phyloP scores from a whole-genome alignment of 75 land plant species.

The Cupressus sempervirens region DNA sequence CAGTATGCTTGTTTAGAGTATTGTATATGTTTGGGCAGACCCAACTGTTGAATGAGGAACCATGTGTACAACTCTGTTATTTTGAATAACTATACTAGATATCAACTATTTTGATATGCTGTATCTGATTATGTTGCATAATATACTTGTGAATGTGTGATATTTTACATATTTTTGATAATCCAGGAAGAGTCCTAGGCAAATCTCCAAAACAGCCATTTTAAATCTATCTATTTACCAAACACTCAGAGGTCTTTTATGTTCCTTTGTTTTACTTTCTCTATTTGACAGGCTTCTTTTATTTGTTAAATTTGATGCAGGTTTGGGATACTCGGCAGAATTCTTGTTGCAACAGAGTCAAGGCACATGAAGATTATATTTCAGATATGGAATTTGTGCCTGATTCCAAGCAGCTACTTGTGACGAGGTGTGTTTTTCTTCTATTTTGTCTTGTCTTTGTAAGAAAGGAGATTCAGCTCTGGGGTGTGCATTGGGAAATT shows the following conservation, averaged over 20 bases:
- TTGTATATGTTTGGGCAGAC: not conserved
- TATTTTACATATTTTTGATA: not conserved
- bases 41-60: not conserved
- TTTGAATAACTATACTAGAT: not conserved
- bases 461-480: not conserved
- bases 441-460: slow-evolving; percentile 7
- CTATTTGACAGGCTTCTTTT: not conserved
- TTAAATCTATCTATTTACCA: not conserved
- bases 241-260: not conserved
- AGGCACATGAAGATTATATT: slow-evolving; percentile 84
- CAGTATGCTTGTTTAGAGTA: not conserved
- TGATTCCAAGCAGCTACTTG: slow-evolving; percentile 60
- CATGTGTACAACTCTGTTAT: not conserved
- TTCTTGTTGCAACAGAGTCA: slow-evolving; percentile 62
- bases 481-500: not conserved
- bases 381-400: slow-evolving; percentile 85
- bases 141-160: not conserved
- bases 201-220: not conserved
- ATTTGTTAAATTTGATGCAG: slow-evolving; percentile 21
- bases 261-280: not conserved
- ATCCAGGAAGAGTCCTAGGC: not conserved
- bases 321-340: slow-evolving; percentile 97
- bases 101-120: not conserved
- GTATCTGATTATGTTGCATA: not conserved
- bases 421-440: slow-evolving; percentile 45